These are phyloP conservation scores for Penicillium occitanis DNA, from an alignment of 2,329 filamentous ascomycete genomes.

Conservation along the genomic window DNA sequence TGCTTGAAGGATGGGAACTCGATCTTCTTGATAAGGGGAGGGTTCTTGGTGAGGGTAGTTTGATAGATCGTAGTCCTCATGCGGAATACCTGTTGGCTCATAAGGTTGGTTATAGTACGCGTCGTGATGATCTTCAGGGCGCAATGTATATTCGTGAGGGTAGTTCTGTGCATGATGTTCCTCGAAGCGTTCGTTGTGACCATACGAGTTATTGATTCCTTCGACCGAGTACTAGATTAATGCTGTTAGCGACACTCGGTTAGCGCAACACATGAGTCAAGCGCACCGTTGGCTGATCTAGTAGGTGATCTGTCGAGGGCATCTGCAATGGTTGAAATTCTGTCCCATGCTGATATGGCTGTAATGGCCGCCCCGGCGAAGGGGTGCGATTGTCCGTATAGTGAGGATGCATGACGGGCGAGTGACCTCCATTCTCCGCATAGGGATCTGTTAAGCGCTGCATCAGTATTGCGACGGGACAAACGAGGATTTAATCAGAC, in stretches of 20 bases:
- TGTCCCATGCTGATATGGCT: conserved; percentile 77
- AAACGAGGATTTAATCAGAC: not conserved
- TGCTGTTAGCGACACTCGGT: not conserved
- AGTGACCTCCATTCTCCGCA: conserved; percentile 44
- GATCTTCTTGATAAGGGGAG: conserved; percentile 58
- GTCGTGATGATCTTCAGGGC: conserved; percentile 84
- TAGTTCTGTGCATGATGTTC: conserved; percentile 38
- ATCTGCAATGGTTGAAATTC: conserved; percentile 68
- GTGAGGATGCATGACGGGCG: conserved; percentile 54
- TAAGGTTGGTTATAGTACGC: conserved; percentile 83
- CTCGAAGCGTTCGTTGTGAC: conserved; percentile 63
- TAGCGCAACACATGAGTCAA: not conserved
- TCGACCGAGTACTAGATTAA: conserved; percentile 65
- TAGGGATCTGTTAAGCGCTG: conserved; percentile 37
- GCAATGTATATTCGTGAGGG: conserved; percentile 66
- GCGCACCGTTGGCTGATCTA: conserved; percentile 80
- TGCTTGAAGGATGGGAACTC: conserved; percentile 71
- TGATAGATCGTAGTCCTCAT: conserved; percentile 57
- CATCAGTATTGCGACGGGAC: conserved; percentile 16
- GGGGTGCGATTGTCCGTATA: conserved; percentile 61
- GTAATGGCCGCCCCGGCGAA: conserved; percentile 72
- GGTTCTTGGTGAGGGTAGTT: conserved; percentile 55
- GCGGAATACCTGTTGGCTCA: conserved; percentile 59
- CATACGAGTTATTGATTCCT: conserved; percentile 63
- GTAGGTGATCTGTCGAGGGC: conserved; percentile 71